Evolutionary conservation across 2,329 filamentous ascomycete species (phyloP).

Genomic region (Fusarium decemcellulare): DNA sequence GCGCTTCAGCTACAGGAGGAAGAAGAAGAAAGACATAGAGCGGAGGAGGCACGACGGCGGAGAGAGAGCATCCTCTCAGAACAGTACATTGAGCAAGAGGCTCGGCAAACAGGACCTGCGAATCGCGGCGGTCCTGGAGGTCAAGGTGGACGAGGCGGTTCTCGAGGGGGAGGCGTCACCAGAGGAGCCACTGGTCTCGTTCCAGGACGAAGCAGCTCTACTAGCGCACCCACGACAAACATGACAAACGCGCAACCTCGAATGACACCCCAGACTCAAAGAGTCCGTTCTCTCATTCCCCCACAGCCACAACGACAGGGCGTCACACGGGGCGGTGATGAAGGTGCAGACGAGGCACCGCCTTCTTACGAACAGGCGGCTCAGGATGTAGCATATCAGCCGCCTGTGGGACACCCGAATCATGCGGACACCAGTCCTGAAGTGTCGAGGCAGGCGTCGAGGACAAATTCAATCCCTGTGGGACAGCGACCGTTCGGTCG

Average conservation of each 20-base stretch:
- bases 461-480: slow-evolving; percentile 30
- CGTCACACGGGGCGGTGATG: slow-evolving; percentile 55
- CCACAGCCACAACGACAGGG: slow-evolving; percentile 56
- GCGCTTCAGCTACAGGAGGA: slow-evolving; percentile 95
- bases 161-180: slow-evolving; percentile 32
- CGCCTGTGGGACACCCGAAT: slow-evolving; percentile 65
- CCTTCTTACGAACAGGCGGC: slow-evolving; percentile 72
- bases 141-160: slow-evolving; percentile 7
- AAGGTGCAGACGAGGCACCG: slow-evolving; percentile 65
- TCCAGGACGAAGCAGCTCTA: slow-evolving; percentile 42
- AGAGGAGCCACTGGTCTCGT: slow-evolving; percentile 38
- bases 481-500: slow-evolving; percentile 37
- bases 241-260: slow-evolving; percentile 36
- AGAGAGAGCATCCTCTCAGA: slow-evolving; percentile 79
- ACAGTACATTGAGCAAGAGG: slow-evolving; percentile 78
- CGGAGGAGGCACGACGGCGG: slow-evolving; percentile 72
- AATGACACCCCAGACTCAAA: slow-evolving; percentile 50
- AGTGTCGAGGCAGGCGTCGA: slow-evolving; percentile 41
- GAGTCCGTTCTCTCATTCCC: slow-evolving; percentile 60
- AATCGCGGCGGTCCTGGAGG: slow-evolving; percentile 42
- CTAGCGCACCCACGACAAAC: slow-evolving; percentile 36
- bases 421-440: slow-evolving; percentile 57
- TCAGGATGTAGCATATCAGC: slow-evolving; percentile 65
- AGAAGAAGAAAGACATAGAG: slow-evolving; percentile 85
- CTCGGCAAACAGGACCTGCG: slow-evolving; percentile 51